phyloP scores from a whole-genome alignment of 2,329 filamentous ascomycete species.

The Ophiosphaerella herpotricha region DNA sequence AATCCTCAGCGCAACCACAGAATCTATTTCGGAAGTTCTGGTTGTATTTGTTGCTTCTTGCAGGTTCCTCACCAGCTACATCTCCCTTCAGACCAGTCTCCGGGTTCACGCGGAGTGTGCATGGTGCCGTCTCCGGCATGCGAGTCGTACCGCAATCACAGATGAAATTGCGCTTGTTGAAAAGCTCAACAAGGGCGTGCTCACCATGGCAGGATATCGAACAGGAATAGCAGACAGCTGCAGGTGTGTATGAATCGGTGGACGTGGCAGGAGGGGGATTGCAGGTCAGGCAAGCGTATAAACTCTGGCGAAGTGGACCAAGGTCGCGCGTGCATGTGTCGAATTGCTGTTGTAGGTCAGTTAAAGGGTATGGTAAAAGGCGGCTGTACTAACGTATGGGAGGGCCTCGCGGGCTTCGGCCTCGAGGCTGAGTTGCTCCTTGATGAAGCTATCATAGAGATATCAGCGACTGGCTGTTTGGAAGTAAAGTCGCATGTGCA shows the following conservation, averaged over 20 bases:
- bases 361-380: neutral
- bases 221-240: conserved; percentile 94
- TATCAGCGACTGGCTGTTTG: neutral
- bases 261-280: conserved; percentile 73
- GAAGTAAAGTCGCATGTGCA: too few species aligned
- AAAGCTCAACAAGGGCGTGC: conserved; percentile 92
- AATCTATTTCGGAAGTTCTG: conserved; percentile 94
- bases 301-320: conserved; percentile 81
- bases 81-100: conserved; percentile 75
- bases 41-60: conserved; percentile 83
- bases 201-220: conserved; percentile 97
- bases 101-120: conserved; percentile 73
- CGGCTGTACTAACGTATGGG: conserved; percentile 71
- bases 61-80: conserved; percentile 75
- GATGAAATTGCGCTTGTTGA: conserved; percentile 91
- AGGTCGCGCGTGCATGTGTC: conserved; percentile 91
- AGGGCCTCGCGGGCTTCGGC: conserved; percentile 93
- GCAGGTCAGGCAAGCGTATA: conserved; percentile 94
- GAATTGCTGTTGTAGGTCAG: conserved; percentile 69
- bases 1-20: conserved; percentile 85
- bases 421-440: conserved; percentile 86
- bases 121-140: conserved; percentile 71
- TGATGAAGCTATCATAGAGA: conserved; percentile 70
- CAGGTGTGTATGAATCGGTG: conserved; percentile 68
- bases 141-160: conserved; percentile 95